Conservation (phyloP, 495 filamentous ascomycete species). For the Aspergillus ellipticus region DNA sequence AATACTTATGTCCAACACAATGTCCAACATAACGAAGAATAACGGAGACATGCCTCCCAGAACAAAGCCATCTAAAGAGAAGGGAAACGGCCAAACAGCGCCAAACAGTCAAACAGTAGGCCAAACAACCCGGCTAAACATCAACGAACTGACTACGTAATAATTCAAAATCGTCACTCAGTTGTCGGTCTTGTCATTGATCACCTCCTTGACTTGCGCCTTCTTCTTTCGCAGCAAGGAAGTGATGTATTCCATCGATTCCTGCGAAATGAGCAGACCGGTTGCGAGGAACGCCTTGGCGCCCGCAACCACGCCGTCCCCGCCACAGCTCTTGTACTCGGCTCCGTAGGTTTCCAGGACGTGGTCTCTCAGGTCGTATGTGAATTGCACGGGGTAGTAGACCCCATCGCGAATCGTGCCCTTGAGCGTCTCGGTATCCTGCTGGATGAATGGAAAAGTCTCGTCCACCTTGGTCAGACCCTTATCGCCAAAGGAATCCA, state of each 20-base stretch:
- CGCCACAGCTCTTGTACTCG: conserved; percentile 74
- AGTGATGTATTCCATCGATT: conserved; percentile 58
- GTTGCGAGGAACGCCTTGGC: conserved; percentile 75
- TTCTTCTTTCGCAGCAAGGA: conserved; percentile 56
- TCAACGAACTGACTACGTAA: conserved; percentile 9
- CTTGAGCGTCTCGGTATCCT: conserved; percentile 75
- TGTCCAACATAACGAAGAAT: not conserved
- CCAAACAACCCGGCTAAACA: conserved; percentile 5
- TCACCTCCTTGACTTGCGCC: conserved; percentile 54
- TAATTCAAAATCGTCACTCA: conserved; percentile 20
- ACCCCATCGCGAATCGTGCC: conserved; percentile 60
- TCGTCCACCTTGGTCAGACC: conserved; percentile 71
- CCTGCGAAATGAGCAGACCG: conserved; percentile 64
- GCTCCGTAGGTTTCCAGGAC: conserved; percentile 66
- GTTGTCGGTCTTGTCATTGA: conserved; percentile 50
- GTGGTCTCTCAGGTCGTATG: conserved; percentile 69
- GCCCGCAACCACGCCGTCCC: conserved; percentile 60
- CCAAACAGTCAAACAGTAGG: conserved; percentile 10
- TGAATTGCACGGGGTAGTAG: conserved; percentile 62
- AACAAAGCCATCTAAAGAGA: conserved; percentile 1
- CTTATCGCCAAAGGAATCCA: conserved; percentile 73
- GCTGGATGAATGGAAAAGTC: conserved; percentile 82
- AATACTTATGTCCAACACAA: not conserved
- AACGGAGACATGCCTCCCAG: conserved; percentile 3
- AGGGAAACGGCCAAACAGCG: conserved; percentile 3